phyloP scores from a whole-genome alignment of 352 stramenopile species.

The Stephanocyclus meneghinianus region DNA sequence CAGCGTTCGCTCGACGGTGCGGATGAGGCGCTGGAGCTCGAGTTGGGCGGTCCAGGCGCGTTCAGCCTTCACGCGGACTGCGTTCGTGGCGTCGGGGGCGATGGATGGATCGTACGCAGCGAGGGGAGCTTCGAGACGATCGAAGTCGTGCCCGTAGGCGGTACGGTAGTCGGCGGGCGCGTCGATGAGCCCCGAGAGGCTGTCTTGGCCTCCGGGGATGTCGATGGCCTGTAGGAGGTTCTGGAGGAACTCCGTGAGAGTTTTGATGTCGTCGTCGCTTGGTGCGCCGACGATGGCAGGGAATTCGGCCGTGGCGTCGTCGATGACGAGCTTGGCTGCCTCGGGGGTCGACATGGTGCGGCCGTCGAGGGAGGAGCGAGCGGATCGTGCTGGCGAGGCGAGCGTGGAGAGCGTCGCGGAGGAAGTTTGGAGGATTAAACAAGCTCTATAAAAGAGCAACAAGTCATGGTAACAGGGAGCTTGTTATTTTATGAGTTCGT shows the following conservation, averaged over 20 bases:
- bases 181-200: slow-evolving; percentile 2
- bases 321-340: too few relatives aligned
- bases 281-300: not conserved
- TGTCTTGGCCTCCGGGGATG: not conserved
- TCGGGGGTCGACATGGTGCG: too few relatives aligned
- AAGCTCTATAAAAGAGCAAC: too few relatives aligned
- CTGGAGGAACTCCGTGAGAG: not conserved
- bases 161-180: not conserved
- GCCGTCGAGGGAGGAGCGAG: too few relatives aligned
- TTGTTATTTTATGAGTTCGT: too few relatives aligned
- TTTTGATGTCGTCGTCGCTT: slow-evolving; percentile 4
- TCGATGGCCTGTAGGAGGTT: slow-evolving; percentile 6
- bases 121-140: not conserved
- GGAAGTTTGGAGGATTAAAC: too few relatives aligned
- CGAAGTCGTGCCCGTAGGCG: not conserved
- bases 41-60: not conserved
- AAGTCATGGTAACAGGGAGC: too few relatives aligned
- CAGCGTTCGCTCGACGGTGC: not conserved
- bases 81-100: not conserved
- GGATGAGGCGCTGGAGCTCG: not conserved
- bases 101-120: slow-evolving; percentile 3
- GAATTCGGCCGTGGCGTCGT: not conserved
- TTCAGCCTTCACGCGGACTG: not conserved
- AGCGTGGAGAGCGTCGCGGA: too few relatives aligned
- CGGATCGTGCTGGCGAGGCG: too few relatives aligned